Conservation (phyloP, 495 filamentous ascomycete genomes). For the Hypoxylon fuscum region DNA sequence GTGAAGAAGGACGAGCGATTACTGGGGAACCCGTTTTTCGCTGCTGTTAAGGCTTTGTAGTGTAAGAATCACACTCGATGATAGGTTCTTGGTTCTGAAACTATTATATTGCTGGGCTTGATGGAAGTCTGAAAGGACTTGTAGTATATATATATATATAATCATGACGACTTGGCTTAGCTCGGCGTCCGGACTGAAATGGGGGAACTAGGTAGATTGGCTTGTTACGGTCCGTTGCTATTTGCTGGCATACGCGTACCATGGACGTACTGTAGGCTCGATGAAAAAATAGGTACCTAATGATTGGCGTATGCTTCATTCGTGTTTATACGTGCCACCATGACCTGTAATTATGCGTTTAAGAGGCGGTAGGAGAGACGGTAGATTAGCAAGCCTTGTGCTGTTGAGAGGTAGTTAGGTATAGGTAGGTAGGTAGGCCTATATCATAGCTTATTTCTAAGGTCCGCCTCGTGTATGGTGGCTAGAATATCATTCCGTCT, state of each 20-base stretch:
- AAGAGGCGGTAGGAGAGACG: too few species aligned
- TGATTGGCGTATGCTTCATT: not conserved
- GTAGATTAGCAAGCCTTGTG: too few species aligned
- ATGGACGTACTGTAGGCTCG: not conserved
- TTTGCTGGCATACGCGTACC: slow-evolving; percentile 4
- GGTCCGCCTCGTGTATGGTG: too few species aligned
- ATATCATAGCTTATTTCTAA: too few species aligned
- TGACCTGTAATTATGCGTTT: too few species aligned
- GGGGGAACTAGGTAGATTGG: slow-evolving; percentile 15
- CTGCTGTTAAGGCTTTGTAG: slow-evolving; percentile 82
- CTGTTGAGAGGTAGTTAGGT: too few species aligned
- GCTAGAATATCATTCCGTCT: too few species aligned
- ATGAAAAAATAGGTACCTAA: slow-evolving; percentile 9
- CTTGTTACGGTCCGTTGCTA: slow-evolving; percentile 8
- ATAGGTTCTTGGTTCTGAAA: not conserved
- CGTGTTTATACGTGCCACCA: not conserved
- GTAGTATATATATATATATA: slow-evolving; percentile 21
- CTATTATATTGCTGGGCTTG: not conserved
- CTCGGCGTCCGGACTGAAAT: slow-evolving; percentile 23
- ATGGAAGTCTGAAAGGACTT: slow-evolving; percentile 4
- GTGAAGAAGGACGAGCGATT: slow-evolving; percentile 76
- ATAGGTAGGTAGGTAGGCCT: too few species aligned
- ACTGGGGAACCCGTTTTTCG: slow-evolving; percentile 85
- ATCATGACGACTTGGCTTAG: slow-evolving; percentile 23
- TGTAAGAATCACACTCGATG: slow-evolving; percentile 1